Evolutionary conservation across 2,329 filamentous ascomycete genomes (phyloP).

Genomic region (Scedosporium dehoogii): DNA sequence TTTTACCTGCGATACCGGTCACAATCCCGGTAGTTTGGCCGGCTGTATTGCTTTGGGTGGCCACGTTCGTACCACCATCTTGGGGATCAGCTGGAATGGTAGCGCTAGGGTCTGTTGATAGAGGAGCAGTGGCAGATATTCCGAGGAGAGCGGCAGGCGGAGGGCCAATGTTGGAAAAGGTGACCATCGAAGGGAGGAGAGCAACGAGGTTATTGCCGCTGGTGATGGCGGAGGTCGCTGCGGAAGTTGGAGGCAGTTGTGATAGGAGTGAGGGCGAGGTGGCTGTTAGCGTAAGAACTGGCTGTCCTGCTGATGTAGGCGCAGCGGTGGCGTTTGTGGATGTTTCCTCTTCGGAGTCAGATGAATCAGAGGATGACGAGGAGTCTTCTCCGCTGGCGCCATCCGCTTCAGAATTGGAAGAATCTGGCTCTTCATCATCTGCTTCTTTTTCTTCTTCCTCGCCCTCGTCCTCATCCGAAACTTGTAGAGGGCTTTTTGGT

Average conservation of each 20-base stretch:
- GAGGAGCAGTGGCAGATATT: neutral
- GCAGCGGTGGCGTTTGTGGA: neutral
- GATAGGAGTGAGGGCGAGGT: neutral
- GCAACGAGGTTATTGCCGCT: neutral
- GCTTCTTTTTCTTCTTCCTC: neutral
- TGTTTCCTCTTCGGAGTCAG: neutral
- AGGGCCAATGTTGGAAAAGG: neutral
- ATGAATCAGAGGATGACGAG: neutral
- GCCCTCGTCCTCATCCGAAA: neutral
- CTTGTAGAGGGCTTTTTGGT: neutral
- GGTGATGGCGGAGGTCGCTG: neutral
- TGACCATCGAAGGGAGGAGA: neutral
- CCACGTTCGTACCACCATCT: neutral
- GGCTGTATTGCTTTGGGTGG: neutral
- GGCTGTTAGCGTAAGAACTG: neutral
- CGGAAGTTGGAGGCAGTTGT: neutral
- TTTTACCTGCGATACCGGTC: neutral
- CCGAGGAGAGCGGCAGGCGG: neutral
- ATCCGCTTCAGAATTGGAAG: neutral
- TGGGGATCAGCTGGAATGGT: neutral
- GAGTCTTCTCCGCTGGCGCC: neutral
- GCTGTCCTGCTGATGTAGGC: neutral
- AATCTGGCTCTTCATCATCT: neutral
- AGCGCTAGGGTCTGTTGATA: too few species aligned
- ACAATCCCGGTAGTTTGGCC: neutral